These are phyloP conservation scores for Ustilago hordei DNA, from an alignment of 1,284 basidiomycete species.

Conservation along the genomic window DNA sequence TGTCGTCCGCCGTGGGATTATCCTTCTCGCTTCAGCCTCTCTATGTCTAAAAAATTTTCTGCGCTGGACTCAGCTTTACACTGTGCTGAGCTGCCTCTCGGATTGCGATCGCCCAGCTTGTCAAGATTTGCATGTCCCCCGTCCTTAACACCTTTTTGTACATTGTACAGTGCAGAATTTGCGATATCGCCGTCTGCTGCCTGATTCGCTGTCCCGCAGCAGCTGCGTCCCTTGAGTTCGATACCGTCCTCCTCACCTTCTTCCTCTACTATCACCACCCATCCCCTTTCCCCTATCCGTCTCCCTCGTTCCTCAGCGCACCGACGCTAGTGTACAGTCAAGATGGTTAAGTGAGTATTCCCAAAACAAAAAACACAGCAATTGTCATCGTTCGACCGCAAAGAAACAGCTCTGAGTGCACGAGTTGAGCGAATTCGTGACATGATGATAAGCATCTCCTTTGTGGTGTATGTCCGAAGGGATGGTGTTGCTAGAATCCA, in stretches of 20 bases:
- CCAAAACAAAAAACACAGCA: background rate
- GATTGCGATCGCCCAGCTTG: slow-evolving; percentile 12
- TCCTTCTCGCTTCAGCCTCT: background rate
- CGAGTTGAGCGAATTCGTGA: background rate
- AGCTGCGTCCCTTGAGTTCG: slow-evolving; percentile 12
- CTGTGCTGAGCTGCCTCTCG: slow-evolving; percentile 1
- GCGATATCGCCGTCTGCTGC: slow-evolving; percentile 7
- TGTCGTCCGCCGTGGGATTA: slow-evolving; percentile 9
- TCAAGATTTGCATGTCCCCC: slow-evolving; percentile 20
- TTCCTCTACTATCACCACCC: slow-evolving; percentile 25
- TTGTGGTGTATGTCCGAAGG: background rate
- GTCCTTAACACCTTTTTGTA: slow-evolving; percentile 13
- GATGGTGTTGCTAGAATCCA: background rate
- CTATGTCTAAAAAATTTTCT: slow-evolving; percentile 8
- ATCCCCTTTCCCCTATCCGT: slow-evolving; percentile 34
- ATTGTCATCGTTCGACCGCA: slow-evolving; percentile 7
- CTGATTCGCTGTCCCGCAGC: slow-evolving; percentile 9
- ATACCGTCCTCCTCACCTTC: slow-evolving; percentile 18
- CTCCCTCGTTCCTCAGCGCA: slow-evolving; percentile 46
- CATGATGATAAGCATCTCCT: background rate
- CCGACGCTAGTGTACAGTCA: slow-evolving; percentile 54
- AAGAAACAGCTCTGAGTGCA: background rate
- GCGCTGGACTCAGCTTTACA: background rate
- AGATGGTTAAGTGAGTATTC: slow-evolving; percentile 59
- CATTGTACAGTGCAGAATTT: background rate